Conservation (phyloP, 176 grass and related monocot species). For the Juncus effusus region DNA sequence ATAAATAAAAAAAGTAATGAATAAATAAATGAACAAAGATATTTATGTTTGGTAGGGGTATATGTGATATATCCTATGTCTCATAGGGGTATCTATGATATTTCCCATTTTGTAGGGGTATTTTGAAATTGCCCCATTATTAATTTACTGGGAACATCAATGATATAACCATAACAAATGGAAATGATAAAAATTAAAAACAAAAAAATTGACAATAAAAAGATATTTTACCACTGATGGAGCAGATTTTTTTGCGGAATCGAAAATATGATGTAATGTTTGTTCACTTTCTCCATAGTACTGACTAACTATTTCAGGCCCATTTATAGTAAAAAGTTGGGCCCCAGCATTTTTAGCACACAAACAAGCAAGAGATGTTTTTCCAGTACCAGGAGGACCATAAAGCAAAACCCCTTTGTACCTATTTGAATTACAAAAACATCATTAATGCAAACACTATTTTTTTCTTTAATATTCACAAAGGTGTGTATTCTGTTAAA, state of each 20-base stretch:
- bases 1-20: too few species aligned
- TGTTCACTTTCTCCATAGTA: slow-evolving; percentile 90
- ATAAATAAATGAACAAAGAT: too few species aligned
- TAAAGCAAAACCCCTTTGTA: slow-evolving; percentile 91
- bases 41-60: too few species aligned
- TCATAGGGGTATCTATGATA: too few species aligned
- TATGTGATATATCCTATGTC: too few species aligned
- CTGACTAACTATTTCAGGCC: slow-evolving; percentile 83
- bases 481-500: too few species aligned
- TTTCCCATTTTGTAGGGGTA: too few species aligned
- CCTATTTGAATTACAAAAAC: slow-evolving; percentile 30
- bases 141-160: too few species aligned
- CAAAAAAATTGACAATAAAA: neutral
- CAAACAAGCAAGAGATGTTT: slow-evolving; percentile 73
- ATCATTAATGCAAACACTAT: neutral
- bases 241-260: slow-evolving; percentile 54
- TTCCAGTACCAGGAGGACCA: slow-evolving; percentile 94
- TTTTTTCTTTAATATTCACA: too few species aligned
- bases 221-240: slow-evolving; percentile 73
- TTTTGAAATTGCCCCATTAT: too few species aligned
- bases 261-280: slow-evolving; percentile 66
- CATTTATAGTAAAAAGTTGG: slow-evolving; percentile 73
- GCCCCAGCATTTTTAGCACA: slow-evolving; percentile 58
- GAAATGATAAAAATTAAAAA: neutral
- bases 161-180: slow-evolving; percentile 8